phyloP scores from a whole-genome alignment of 331 rosid species.

The Saraca asoca region DNA sequence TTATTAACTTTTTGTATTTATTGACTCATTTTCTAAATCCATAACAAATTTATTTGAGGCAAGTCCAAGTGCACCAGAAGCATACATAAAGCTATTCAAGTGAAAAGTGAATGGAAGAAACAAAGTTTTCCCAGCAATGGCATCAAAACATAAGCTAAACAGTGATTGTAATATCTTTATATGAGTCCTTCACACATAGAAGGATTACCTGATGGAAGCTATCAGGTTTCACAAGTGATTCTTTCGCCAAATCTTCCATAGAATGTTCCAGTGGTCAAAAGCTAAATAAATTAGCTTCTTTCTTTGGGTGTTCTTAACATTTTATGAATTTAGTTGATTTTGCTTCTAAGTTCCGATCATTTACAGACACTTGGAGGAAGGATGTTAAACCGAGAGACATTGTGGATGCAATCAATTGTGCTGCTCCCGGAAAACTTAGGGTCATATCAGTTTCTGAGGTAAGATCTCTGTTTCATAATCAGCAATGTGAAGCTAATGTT shows the following conservation, averaged over 20 bases:
- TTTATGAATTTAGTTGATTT: slow-evolving; percentile 30
- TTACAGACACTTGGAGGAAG: slow-evolving; percentile 83
- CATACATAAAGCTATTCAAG: neutral
- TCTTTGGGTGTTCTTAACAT: neutral
- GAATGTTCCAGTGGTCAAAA: slow-evolving; percentile 13
- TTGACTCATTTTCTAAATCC: neutral
- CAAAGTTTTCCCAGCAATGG: neutral
- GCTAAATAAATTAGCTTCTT: neutral
- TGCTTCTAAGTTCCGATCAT: slow-evolving; percentile 1
- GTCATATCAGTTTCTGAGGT: slow-evolving; percentile 77
- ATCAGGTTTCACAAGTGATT: slow-evolving; percentile 7
- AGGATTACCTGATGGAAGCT: slow-evolving; percentile 9
- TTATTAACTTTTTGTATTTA: neutral
- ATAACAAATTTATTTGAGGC: neutral
- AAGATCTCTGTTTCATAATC: slow-evolving; percentile 28
- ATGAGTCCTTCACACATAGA: neutral
- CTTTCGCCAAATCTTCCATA: neutral
- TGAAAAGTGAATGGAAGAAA: neutral
- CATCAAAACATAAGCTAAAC: slow-evolving; percentile 7
- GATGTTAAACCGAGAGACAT: slow-evolving; percentile 67
- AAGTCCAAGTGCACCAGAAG: slow-evolving; percentile 5
- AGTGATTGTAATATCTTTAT: slow-evolving; percentile 2
- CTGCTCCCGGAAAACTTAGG: slow-evolving; percentile 74
- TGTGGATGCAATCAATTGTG: slow-evolving; percentile 70
- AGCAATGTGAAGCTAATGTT: slow-evolving; percentile 23